phyloP scores from a whole-genome alignment of 495 filamentous ascomycete species.

The Letharia lupina region DNA sequence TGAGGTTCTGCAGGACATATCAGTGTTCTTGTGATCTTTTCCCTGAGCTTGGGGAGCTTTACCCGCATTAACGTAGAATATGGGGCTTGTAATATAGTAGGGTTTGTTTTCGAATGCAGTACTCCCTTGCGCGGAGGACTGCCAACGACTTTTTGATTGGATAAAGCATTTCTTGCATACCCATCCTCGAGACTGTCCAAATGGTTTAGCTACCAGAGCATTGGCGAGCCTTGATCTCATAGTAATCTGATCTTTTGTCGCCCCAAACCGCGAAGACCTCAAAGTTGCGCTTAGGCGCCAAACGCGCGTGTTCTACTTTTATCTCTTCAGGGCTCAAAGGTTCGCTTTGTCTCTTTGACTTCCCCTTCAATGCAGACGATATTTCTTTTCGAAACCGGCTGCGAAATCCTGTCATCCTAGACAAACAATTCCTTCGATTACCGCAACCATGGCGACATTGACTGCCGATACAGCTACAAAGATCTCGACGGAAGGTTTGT shows the following conservation, averaged over 20 bases:
- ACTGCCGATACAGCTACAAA: slow-evolving; percentile 39
- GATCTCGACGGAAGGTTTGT: slow-evolving; percentile 43
- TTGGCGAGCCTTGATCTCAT: slow-evolving; percentile 14
- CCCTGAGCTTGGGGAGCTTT: slow-evolving; percentile 21
- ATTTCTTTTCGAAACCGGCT: neutral
- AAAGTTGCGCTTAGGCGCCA: slow-evolving; percentile 10
- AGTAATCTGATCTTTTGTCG: neutral
- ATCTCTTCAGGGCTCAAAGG: neutral
- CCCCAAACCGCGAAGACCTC: neutral
- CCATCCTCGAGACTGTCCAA: slow-evolving; percentile 9
- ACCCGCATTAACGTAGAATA: slow-evolving; percentile 99
- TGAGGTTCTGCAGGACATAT: slow-evolving; percentile 62
- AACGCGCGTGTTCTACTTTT: slow-evolving; percentile 1
- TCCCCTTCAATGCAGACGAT: neutral
- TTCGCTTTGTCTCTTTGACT: neutral
- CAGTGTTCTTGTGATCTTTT: neutral
- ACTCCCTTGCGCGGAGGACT: neutral
- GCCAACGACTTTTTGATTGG: slow-evolving; percentile 9
- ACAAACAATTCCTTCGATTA: neutral
- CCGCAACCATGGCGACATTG: slow-evolving; percentile 33
- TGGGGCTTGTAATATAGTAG: slow-evolving; percentile 92
- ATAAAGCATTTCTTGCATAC: slow-evolving; percentile 14
- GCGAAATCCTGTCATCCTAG: neutral
- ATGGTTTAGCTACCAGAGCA: neutral
- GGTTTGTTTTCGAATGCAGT: slow-evolving; percentile 52